These are phyloP conservation scores for Gremmenia infestans DNA, from an alignment of 2,329 filamentous ascomycete species.

Conservation along the genomic window DNA sequence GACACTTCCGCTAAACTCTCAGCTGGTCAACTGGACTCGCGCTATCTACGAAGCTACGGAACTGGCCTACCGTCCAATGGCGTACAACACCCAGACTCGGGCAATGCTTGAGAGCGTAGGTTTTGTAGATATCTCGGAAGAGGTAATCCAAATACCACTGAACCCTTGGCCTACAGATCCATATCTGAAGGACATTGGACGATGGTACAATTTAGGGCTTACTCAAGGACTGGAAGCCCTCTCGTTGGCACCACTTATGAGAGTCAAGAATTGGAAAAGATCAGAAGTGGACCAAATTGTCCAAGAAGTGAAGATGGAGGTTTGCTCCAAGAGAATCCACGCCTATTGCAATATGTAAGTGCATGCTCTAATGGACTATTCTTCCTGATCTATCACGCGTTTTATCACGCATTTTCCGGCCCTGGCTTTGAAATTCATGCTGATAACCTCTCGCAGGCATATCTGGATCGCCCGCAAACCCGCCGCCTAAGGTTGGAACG, in stretches of 20 bases:
- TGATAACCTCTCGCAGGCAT: constrained; percentile 20
- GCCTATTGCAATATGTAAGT: constrained; percentile 76
- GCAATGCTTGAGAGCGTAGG: constrained; percentile 62
- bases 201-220: constrained; percentile 80
- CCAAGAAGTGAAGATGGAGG: constrained; percentile 59
- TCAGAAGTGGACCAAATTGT: constrained; percentile 61
- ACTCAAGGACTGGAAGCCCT: constrained; percentile 68
- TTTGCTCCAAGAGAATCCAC: constrained; percentile 62
- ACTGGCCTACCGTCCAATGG: constrained; percentile 58
- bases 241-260: constrained; percentile 67
- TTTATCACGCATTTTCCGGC: neutral
- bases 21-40: constrained; percentile 64
- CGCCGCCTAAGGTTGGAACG: constrained; percentile 4
- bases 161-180: constrained; percentile 67
- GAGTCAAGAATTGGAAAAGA: constrained; percentile 54
- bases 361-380: neutral
- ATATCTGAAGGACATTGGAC: constrained; percentile 62
- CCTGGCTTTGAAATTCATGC: neutral
- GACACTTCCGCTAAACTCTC: constrained; percentile 51
- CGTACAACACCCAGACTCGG: constrained; percentile 56
- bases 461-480: constrained; percentile 30
- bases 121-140: constrained; percentile 74
- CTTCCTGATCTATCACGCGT: neutral
- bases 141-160: constrained; percentile 63
- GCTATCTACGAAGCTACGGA: constrained; percentile 65